Conservation (phyloP, 176 grass and related monocot genomes). For the Avena insularis region DNA sequence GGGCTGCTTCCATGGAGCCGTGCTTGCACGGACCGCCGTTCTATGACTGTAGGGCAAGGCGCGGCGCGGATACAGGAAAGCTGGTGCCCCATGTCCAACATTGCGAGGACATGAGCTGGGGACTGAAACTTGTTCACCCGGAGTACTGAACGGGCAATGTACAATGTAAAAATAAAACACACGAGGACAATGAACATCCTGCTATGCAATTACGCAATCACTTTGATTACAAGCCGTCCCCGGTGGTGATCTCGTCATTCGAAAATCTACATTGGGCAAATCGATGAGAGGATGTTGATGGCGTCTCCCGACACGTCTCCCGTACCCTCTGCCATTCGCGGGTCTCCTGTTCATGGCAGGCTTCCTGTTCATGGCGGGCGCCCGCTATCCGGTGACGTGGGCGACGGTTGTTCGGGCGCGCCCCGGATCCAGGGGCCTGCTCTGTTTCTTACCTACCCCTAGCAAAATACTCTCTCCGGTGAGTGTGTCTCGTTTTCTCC, state of each 20-base stretch:
- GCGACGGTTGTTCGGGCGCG: too few relatives aligned
- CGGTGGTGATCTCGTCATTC: background rate
- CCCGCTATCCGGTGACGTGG: too few relatives aligned
- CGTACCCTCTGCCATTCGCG: too few relatives aligned
- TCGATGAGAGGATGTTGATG: too few relatives aligned
- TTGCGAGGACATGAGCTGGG: conserved; percentile 61
- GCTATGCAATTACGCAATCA: background rate
- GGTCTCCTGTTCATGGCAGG: too few relatives aligned
- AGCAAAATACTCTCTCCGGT: too few relatives aligned
- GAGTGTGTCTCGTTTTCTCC: too few relatives aligned
- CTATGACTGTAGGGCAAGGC: conserved; percentile 39
- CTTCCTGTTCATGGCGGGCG: too few relatives aligned
- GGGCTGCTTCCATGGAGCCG: conserved; percentile 51
- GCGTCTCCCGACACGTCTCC: too few relatives aligned
- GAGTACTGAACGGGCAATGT: conserved; percentile 21
- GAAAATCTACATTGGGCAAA: background rate
- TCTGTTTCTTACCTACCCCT: too few relatives aligned
- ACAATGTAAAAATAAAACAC: background rate
- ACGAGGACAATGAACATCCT: background rate
- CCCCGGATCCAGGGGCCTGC: too few relatives aligned
- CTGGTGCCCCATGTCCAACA: conserved; percentile 54
- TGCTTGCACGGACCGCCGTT: conserved; percentile 48
- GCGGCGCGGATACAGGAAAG: conserved; percentile 37
- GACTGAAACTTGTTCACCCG: conserved; percentile 54
- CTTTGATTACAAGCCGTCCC: background rate